Base-by-base conservation (phyloP, 176 grass and related monocot species). In the Eragrostis curvula region DNA sequence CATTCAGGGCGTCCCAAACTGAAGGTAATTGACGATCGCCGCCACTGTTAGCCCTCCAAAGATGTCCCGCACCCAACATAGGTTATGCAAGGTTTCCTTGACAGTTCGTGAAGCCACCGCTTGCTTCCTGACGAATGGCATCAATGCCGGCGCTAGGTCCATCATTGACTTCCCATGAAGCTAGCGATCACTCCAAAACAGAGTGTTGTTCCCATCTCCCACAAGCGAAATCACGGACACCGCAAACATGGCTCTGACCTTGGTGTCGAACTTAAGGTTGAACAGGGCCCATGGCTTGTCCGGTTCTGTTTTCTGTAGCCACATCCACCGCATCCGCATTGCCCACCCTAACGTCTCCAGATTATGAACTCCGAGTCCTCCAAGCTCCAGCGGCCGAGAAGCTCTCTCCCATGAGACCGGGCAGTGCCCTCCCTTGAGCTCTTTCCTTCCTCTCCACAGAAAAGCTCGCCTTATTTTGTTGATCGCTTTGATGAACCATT, bases 101-200 rank as follows among this genome's bases (percentile, higher is more conserved):
- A 14, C 2, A 1, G 17, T 0, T 16, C 0, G 3, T 4, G 10
- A 3, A 5, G 17, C 17, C 16, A 53, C 1, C 14, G 13, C 0
- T 16, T 5, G 0, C 3, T 3, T 3, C 51, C n/a, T 0, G 3
- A 53, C 51, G 2, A 53, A 53, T 3, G 0, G 14, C 51, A 53
- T 20, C 6, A 53, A 16, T 0, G 14, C 3, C 14, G 51, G 51
- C 51, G 51, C 51, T 2, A 53, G 3, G 0, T 53, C 51, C 15
- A 1, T 0, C 2, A 53, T 0, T 5, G 51, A 53, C 6, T 20
- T 3, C 0, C 58, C 58, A 14, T 61, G 9, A 3, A 61, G 7
- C 58, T 10, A 61, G 1, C n/a, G 0, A 5, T 61, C 58, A 3
- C 3, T 27, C 24, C 58, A 29, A 5, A 61, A 28, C 3, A 61